These are phyloP conservation scores for Wickerhamiella domercqiae DNA, from an alignment of 805 yeast genomes.

Conservation along the genomic window DNA sequence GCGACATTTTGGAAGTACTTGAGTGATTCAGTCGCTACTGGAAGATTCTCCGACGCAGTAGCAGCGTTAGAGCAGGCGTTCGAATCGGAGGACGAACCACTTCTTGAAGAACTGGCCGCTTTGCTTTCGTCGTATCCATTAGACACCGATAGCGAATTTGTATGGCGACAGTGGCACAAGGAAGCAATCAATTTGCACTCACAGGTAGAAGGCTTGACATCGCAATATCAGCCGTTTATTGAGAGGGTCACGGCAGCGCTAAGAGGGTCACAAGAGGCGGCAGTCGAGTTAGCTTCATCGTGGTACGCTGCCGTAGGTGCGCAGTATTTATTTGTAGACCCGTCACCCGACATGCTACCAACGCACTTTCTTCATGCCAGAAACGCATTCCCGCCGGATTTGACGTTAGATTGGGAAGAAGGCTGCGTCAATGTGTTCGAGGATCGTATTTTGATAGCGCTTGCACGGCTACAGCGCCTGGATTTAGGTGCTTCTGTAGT, in stretches of 20 bases:
- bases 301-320: constrained; percentile 14
- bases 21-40: constrained; percentile 3
- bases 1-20: constrained; percentile 6
- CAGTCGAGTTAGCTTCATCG: constrained; percentile 2
- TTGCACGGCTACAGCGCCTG: constrained; percentile 8
- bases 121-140: constrained; percentile 9
- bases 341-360: constrained; percentile 8
- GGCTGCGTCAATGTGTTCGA: constrained; percentile 13
- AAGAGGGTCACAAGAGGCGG: constrained; percentile 6
- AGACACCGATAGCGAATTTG: constrained; percentile 1
- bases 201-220: constrained; percentile 3
- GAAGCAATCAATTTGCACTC: constrained; percentile 7
- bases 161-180: constrained; percentile 14
- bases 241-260: constrained; percentile 6
- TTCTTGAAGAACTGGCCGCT: neutral
- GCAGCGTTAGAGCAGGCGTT: constrained; percentile 3
- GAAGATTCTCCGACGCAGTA: constrained; percentile 6
- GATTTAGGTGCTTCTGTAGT: constrained; percentile 11
- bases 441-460: constrained; percentile 9
- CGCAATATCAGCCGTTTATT: constrained; percentile 2
- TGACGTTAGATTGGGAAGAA: constrained; percentile 14
- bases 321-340: constrained; percentile 10
- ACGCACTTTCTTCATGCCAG: constrained; percentile 5
- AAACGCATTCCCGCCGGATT: constrained; percentile 4
- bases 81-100: neutral